Percentiles rank a stretch among this genome's conserved stretches.
Evolutionary conservation across 495 filamentous ascomycete genomes (phyloP).

Genomic region (Aspergillus egyptiacus): DNA sequence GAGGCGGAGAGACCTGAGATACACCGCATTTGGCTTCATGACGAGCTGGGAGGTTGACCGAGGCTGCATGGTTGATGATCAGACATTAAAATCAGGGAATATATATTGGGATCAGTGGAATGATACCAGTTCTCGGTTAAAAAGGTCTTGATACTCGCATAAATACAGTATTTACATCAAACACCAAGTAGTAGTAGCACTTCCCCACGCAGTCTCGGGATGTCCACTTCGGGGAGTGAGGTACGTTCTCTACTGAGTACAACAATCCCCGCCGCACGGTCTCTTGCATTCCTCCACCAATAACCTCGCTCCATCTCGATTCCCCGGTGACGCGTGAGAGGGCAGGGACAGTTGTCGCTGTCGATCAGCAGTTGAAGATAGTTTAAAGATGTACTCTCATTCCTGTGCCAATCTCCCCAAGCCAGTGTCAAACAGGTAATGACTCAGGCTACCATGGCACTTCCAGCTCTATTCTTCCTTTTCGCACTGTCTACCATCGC

Average conservation of each 20-base stretch:
- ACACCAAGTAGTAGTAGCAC: no score
- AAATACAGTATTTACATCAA: neutral
- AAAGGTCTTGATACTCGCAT: no score
- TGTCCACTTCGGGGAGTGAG: neutral
- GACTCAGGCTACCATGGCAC: constrained; percentile 16
- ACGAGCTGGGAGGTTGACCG: constrained; percentile 7
- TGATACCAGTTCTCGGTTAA: neutral
- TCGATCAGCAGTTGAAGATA: neutral
- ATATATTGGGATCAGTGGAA: constrained; percentile 10
- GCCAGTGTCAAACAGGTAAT: neutral
- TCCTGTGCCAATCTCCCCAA: no score
- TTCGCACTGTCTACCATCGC: constrained; percentile 19
- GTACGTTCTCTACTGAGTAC: neutral
- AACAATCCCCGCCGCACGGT: no score
- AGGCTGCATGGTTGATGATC: neutral
- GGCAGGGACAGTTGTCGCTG: no score
- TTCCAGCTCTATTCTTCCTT: constrained; percentile 16
- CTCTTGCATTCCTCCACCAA: constrained; percentile 21
- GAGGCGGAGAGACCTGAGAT: constrained; percentile 18
- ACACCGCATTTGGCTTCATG: constrained; percentile 13
- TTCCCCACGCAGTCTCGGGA: neutral
- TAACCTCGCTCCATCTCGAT: neutral
- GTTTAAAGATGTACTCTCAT: neutral
- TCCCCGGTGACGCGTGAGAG: no score
- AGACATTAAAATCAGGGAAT: neutral